Conservation (phyloP, 1,284 basidiomycete species). For the Ustilago tritici region DNA sequence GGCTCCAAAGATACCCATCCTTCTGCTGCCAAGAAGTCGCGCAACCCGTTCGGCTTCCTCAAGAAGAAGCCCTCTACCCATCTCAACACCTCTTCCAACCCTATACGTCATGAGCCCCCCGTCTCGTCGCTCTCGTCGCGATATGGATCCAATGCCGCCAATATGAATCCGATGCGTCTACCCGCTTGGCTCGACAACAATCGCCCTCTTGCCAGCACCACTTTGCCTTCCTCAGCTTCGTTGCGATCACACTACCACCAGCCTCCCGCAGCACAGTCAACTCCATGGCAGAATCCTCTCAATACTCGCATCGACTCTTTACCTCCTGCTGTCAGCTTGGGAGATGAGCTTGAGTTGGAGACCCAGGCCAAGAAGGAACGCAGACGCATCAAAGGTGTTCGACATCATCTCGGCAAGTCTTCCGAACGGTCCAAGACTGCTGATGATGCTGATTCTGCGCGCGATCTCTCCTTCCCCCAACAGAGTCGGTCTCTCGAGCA, state of each 20-base stretch:
- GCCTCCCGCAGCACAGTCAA: conserved; percentile 18
- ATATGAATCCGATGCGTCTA: conserved; percentile 41
- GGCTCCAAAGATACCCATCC: conserved; percentile 32
- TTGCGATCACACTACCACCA: conserved; percentile 36
- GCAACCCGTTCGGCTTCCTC: conserved; percentile 61
- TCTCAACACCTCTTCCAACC: conserved; percentile 25
- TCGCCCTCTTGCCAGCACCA: conserved; percentile 22
- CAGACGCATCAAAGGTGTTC: conserved; percentile 48
- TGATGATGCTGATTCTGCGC: conserved; percentile 30
- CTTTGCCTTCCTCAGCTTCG: conserved; percentile 29
- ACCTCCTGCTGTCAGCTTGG: conserved; percentile 39
- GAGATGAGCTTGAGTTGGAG: conserved; percentile 47
- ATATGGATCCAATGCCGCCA: conserved; percentile 38
- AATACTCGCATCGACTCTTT: conserved; percentile 27
- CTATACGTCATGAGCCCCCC: conserved; percentile 35
- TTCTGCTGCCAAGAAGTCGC: conserved; percentile 40
- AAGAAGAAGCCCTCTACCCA: conserved; percentile 56
- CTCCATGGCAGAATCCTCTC: conserved; percentile 32
- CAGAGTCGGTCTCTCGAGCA: conserved; percentile 47
- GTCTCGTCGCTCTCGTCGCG: conserved; percentile 41
- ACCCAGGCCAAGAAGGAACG: conserved; percentile 38
- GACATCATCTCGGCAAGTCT: conserved; percentile 44
- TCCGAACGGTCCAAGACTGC: conserved; percentile 12
- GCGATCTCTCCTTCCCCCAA: conserved; percentile 19
- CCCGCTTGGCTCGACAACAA: conserved; percentile 45